A percentile compares a stretch with the other conserved stretches of the same genome.
phyloP scores from a whole-genome alignment of 305 asterid species.

The Fraxinus latifolia region DNA sequence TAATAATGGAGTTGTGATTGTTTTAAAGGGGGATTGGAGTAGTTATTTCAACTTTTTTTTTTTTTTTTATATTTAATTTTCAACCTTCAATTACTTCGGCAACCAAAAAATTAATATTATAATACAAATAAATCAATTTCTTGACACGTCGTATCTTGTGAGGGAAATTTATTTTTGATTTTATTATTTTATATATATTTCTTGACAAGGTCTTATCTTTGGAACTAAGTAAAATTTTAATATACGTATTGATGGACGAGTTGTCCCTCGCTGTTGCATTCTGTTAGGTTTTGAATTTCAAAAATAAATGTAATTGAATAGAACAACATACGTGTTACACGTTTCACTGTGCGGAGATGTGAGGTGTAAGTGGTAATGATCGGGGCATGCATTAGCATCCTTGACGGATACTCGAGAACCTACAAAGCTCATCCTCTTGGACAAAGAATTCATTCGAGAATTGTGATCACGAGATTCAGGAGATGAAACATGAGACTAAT shows the following conservation, averaged over 20 bases:
- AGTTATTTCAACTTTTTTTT: neutral
- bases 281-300: neutral
- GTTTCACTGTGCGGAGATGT: conserved; percentile 5
- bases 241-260: neutral
- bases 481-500: neutral
- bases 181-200: neutral
- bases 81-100: neutral
- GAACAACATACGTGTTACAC: neutral
- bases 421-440: neutral
- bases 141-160: neutral
- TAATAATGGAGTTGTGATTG: neutral
- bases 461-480: neutral
- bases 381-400: neutral
- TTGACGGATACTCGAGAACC: no score
- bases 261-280: neutral
- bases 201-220: neutral
- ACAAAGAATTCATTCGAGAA: neutral
- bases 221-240: neutral
- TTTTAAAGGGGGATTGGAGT: neutral
- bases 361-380: neutral
- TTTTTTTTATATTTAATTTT: neutral
- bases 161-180: neutral
- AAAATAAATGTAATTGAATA: conserved; percentile 12
- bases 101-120: neutral
- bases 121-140: neutral